Percentiles rank a stretch among this genome's conserved stretches.
Conservation (phyloP, 257 asterid genomes). For the Coffea canephora region DNA sequence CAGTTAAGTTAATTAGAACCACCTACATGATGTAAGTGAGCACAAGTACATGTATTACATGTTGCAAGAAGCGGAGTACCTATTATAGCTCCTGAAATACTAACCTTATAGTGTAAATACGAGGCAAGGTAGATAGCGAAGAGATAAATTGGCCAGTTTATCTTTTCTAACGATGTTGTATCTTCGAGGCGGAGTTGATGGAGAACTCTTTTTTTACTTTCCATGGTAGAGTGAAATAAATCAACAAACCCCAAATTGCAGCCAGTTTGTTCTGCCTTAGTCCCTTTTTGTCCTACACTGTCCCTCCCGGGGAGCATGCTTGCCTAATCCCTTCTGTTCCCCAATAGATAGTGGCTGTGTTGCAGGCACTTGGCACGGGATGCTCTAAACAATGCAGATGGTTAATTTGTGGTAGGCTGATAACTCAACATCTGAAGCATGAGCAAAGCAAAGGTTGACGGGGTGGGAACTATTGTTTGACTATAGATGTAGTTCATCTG, state of each 20-base stretch:
- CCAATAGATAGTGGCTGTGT: background rate
- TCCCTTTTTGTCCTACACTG: background rate
- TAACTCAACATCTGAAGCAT: background rate
- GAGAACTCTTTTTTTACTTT: background rate
- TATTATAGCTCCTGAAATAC: constrained; percentile 14
- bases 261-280: background rate
- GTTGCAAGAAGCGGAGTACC: background rate
- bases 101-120: constrained; percentile 21
- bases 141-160: background rate
- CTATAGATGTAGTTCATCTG: background rate
- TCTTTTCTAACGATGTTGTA: background rate
- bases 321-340: background rate
- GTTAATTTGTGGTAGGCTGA: background rate
- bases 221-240: background rate
- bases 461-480: background rate
- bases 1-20: constrained; percentile 16
- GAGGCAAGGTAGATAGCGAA: constrained; percentile 7
- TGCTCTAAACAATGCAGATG: background rate
- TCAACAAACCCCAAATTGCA: background rate
- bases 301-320: background rate
- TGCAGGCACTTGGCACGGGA: background rate
- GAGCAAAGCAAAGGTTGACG: background rate
- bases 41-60: background rate
- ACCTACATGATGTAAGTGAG: constrained; percentile 5
- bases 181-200: background rate